These are phyloP conservation scores for Heterobasidion irregulare DNA, from an alignment of 1,284 basidiomycete species.

Conservation along the genomic window DNA sequence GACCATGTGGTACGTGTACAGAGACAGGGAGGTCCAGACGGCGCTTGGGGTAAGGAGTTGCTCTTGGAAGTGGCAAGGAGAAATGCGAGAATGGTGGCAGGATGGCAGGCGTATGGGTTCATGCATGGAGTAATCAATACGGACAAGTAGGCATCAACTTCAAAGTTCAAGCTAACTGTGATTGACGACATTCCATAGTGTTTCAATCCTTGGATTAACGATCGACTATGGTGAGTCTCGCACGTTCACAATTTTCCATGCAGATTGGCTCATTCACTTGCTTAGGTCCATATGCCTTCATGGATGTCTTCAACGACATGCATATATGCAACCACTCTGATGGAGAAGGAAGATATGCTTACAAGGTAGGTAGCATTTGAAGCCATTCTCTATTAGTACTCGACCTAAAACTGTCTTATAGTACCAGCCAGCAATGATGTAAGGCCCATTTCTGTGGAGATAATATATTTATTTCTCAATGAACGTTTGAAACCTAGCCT, in stretches of 20 bases:
- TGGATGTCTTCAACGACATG: constrained; percentile 80
- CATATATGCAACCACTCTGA: constrained; percentile 97
- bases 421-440: constrained; percentile 55
- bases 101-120: constrained; percentile 91
- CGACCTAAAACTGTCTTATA: constrained; percentile 10
- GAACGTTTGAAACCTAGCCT: constrained; percentile 31
- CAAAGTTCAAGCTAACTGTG: background rate
- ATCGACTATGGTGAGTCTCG: constrained; percentile 74
- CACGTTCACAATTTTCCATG: background rate
- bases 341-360: constrained; percentile 79
- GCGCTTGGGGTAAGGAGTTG: constrained; percentile 62
- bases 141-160: constrained; percentile 62
- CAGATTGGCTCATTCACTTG: constrained; percentile 1
- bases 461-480: background rate
- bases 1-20: constrained; percentile 42
- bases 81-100: constrained; percentile 88
- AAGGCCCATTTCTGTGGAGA: constrained; percentile 12
- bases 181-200: constrained; percentile 31
- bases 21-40: constrained; percentile 29
- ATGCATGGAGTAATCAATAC: constrained; percentile 97
- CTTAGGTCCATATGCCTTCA: constrained; percentile 86
- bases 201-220: constrained; percentile 82
- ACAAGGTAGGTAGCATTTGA: constrained; percentile 42
- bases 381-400: constrained; percentile 11
- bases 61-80: constrained; percentile 72